phyloP scores from a whole-genome alignment of 1,284 basidiomycete genomes.

The Apiotrichum siamense region DNA sequence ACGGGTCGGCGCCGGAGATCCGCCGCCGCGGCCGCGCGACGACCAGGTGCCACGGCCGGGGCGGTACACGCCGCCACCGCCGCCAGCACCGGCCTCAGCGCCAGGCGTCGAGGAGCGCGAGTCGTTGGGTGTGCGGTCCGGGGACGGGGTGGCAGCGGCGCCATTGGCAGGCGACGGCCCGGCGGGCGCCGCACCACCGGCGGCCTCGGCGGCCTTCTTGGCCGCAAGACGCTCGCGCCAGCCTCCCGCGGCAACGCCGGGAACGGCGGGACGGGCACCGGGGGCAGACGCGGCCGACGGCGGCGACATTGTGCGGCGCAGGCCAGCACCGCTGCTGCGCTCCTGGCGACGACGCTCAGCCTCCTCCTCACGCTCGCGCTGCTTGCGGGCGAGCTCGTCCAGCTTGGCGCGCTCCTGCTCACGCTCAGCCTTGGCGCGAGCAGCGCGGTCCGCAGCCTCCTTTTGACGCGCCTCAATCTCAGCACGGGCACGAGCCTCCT shows the following conservation, averaged over 20 bases:
- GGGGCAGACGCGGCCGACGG: conserved; percentile 20
- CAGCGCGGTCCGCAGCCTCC: conserved; percentile 30
- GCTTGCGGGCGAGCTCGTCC: conserved; percentile 56
- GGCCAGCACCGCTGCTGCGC: conserved; percentile 26
- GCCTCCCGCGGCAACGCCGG: conserved; percentile 25
- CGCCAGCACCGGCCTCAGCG: neutral
- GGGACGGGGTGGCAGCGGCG: neutral
- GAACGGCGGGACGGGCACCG: conserved; percentile 34
- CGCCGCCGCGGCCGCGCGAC: neutral
- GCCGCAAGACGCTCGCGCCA: conserved; percentile 35
- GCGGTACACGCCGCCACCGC: conserved; percentile 16
- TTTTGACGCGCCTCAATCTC: conserved; percentile 54
- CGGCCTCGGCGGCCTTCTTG: conserved; percentile 16
- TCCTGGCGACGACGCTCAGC: conserved; percentile 56
- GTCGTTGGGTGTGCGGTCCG: conserved; percentile 3
- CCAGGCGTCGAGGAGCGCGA: conserved; percentile 1
- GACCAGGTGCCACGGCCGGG: conserved; percentile 57
- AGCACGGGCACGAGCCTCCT: conserved; percentile 28
- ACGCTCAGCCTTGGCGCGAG: conserved; percentile 46
- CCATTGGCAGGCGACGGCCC: neutral
- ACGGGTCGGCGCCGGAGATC: neutral
- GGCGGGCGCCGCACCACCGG: conserved; percentile 24
- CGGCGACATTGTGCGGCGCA: conserved; percentile 13
- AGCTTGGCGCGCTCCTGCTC: conserved; percentile 62
- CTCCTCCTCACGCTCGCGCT: conserved; percentile 72